These are phyloP conservation scores for Arabidopsis suecica DNA, from an alignment of 345 rosid species.

Conservation along the genomic window DNA sequence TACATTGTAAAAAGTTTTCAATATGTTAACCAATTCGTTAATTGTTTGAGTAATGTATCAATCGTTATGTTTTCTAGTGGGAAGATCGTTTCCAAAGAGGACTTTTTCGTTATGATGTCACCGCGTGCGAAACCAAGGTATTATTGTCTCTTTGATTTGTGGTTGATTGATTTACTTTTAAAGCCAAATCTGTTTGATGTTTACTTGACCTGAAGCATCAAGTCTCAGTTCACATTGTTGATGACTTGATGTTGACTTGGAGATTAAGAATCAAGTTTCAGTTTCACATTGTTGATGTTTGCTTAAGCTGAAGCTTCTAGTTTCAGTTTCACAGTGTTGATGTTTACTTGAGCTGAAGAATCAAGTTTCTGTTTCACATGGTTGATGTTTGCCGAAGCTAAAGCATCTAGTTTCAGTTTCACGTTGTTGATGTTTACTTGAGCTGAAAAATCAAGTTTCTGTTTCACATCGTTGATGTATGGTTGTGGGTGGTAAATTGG, in stretches of 20 bases:
- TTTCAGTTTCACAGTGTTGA: neutral
- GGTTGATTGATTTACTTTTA: neutral
- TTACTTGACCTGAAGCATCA: neutral
- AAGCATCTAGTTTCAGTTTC: neutral
- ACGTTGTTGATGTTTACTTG: constrained; percentile 5
- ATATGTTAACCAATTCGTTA: neutral
- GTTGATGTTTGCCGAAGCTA: neutral
- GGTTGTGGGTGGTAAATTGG: neutral
- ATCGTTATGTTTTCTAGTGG: constrained; percentile 64
- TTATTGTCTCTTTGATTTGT: neutral
- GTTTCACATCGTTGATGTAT: constrained; percentile 17
- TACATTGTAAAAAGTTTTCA: neutral
- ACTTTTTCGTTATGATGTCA: constrained; percentile 93
- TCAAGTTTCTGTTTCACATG: neutral
- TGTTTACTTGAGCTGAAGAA: neutral
- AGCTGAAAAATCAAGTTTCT: neutral
- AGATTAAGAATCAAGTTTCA: neutral
- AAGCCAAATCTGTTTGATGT: neutral
- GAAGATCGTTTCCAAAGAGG: constrained; percentile 91
- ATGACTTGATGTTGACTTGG: neutral
- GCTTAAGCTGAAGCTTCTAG: neutral
- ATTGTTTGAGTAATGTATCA: neutral
- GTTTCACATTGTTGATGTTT: constrained; percentile 8
- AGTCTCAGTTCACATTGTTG: too few relatives aligned
- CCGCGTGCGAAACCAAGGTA: constrained; percentile 96